Evolutionary conservation across 139 green algal genomes (phyloP), one percentile per base, ranked within the genome.

Genomic region (Gonium pectorale): DNA sequence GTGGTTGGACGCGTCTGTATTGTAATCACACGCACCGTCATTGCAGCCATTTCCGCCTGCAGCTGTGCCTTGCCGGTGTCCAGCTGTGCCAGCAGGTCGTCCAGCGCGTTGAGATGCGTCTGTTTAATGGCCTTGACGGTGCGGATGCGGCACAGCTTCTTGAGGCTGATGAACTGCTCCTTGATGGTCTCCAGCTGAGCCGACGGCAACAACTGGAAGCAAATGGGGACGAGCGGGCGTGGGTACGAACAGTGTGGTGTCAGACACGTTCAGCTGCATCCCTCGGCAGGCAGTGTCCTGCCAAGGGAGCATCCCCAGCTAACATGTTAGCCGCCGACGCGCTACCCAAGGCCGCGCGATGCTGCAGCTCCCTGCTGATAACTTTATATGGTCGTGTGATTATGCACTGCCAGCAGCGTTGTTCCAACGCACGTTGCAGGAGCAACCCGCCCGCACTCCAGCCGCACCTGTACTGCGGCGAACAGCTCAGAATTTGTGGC

Each of bases 81-180:
- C 78, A 95, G 67, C 69, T 74, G 52, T 9, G 22, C 40, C 56
- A 83, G 73, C 73, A 87, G 79, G 75, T 86, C 49, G 38, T 70
- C 66, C 67, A 89, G 73, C 22, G 83, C 75, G 26, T 22, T n/a
- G 4, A 66, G 24, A 24, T 91, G 89, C 75, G 79, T 83, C 85
- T 92, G 83, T 87, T 96, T 96, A 90, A 92, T 94, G 35, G 68
- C 79, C 44, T 88, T 81, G 22, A 83, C 71, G 9, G 90, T 94
- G 37, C 79, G 81, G 43, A 90, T 75, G 63, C 95, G 90, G 88
- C 92, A 95, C 19, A 93, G 72, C 56, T 87, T 85, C 80, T 96
- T 96, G n/a, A 95, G 88, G 68, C 86, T 63, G 46, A 83, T 90
- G 31, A 95, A 89, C 35, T 89, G 41, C 6, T 81, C 73, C 38